phyloP scores from a whole-genome alignment of 805 yeast genomes.

The Metschnikowia vanudenii region DNA sequence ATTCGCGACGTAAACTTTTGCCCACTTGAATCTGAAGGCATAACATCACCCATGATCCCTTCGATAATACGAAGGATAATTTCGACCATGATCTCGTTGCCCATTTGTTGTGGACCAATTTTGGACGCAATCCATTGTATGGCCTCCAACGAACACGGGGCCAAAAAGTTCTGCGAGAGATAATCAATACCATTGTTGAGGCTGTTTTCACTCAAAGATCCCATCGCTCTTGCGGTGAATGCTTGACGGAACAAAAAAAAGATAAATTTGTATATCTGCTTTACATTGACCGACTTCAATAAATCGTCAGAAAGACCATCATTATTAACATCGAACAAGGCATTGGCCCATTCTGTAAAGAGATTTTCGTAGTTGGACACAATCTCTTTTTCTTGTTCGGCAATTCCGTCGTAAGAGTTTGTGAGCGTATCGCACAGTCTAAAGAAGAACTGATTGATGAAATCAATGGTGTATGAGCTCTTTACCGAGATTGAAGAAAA shows the following conservation, averaged over 20 bases:
- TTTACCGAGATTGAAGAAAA: conserved; percentile 23
- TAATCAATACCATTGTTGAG: conserved; percentile 82
- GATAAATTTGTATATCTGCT: conserved; percentile 65
- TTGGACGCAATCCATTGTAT: conserved; percentile 30
- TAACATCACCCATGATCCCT: conserved; percentile 11
- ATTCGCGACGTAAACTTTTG: conserved; percentile 13
- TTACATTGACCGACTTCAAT: conserved; percentile 61
- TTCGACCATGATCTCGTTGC: conserved; percentile 14
- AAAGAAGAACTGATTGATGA: conserved; percentile 33
- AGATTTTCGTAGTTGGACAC: conserved; percentile 34
- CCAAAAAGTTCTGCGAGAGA: conserved; percentile 75
- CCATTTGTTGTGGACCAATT: conserved; percentile 17
- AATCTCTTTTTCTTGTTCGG: conserved; percentile 32
- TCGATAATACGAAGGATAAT: conserved; percentile 16
- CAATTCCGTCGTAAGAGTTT: conserved; percentile 11
- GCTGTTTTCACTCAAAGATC: conserved; percentile 55
- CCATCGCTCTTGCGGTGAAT: conserved; percentile 54
- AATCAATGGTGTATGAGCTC: conserved; percentile 34
- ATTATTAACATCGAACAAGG: conserved; percentile 62
- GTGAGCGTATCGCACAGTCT: conserved; percentile 34
- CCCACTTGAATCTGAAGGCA: conserved; percentile 8
- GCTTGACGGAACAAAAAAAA: conserved; percentile 77
- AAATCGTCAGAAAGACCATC: conserved; percentile 85
- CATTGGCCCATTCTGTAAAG: conserved; percentile 70
- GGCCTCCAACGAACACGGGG: conserved; percentile 47